These are phyloP conservation scores for Arthrobotrys entomopaga DNA, from an alignment of 2,329 filamentous ascomycete genomes.

Conservation along the genomic window DNA sequence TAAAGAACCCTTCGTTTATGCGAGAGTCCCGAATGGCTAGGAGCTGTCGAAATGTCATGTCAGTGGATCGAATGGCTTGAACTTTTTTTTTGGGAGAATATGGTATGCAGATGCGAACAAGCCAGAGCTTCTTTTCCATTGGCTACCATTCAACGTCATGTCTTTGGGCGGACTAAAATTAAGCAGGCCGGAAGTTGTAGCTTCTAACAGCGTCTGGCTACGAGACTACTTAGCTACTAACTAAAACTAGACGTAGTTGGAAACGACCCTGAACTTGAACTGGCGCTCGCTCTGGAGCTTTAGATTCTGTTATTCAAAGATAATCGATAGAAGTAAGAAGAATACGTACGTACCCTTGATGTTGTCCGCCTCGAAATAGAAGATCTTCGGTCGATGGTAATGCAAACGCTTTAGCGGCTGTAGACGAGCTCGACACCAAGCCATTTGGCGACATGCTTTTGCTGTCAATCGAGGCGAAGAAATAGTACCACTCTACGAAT, in stretches of 20 bases:
- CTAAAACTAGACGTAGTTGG: constrained; percentile 13
- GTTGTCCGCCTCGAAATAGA: constrained; percentile 36
- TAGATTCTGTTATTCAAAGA: not conserved
- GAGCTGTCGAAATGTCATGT: constrained; percentile 8
- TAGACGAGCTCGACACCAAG: constrained; percentile 54
- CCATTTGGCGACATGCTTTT: constrained; percentile 1
- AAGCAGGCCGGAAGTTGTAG: no score
- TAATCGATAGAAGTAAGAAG: constrained; percentile 38
- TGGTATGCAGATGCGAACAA: constrained; percentile 52
- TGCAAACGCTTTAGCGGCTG: constrained; percentile 11
- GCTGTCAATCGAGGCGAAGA: constrained; percentile 6
- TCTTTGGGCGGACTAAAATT: constrained; percentile 43
- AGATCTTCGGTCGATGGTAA: constrained; percentile 29
- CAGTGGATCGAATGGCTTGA: constrained; percentile 7
- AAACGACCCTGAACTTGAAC: constrained; percentile 9
- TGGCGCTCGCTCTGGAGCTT: constrained; percentile 6
- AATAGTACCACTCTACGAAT: not conserved
- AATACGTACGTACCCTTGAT: not conserved
- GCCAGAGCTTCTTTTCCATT: constrained; percentile 29
- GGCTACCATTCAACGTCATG: constrained; percentile 50
- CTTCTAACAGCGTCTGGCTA: no score
- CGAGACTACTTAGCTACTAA: constrained; percentile 9
- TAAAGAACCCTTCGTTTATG: constrained; percentile 46
- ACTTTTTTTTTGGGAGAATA: constrained; percentile 11
- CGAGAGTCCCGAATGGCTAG: constrained; percentile 36